Base-by-base conservation (phyloP, 805 yeast genomes). In the Pichia manshurica region DNA sequence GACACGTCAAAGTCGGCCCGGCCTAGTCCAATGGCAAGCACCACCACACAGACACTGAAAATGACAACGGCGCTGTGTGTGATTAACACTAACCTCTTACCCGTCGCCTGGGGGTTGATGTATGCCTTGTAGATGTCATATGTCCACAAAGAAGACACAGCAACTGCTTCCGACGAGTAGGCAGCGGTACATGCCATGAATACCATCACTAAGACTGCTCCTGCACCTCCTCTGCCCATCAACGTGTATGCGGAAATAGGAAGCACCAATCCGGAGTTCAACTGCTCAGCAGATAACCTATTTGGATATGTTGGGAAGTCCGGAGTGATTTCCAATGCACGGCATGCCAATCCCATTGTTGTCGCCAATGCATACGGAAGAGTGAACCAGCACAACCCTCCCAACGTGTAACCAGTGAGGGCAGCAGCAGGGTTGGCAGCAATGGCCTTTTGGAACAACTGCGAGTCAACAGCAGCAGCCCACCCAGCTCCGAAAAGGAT, bases 111-210 rank as follows among this genome's bases (percentile, higher is more conserved):
- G 20, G 79, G 79, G 55, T 74, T 69, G 46, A 75, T 57, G 57
- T 75, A 75, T 16, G 74, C 66, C 59, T 78, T 67, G 67, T 71
- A 75, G 45, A 75, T 65, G 60, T 75, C 81, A 54, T 74, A 74
- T 22, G 79, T 72, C 57, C 67, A 66, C 42, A 75, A 62, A 10
- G 78, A 69, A 1, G 78, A 72, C 4, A 75, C 78, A 6, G 81
- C 77, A 58, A 75, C 72, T 45, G 74, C 65, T 60, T 75, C 80
- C 15, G 79, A 74, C n/a, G 78, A 73, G 71, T 72, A 73, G 45
- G 79, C 79, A 20, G 79, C 74, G 0, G 81, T 75, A 19, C 70
- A 74, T 19, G 79, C 78, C 75, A 74, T 73, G 58, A 75, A 75
- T 3, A 74, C 68, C 65, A 75, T 63, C 39, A 72, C 55, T 44